phyloP scores from a whole-genome alignment of 2,329 filamentous ascomycete species.

The Orbilia javanica region DNA sequence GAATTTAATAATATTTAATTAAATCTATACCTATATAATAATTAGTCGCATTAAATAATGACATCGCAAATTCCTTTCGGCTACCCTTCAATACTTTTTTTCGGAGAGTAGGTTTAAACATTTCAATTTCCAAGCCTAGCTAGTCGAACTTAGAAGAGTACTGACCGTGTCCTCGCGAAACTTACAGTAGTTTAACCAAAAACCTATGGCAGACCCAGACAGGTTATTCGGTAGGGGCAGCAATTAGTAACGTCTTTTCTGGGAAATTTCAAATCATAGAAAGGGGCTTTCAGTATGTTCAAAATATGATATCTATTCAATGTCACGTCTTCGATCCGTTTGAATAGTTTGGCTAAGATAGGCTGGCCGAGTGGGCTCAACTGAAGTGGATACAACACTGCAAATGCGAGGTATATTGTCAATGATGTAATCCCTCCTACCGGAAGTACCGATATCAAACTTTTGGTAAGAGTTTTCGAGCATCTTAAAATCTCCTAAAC shows the following conservation, averaged over 20 bases:
- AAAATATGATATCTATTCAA: not conserved
- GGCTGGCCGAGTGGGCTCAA: not conserved
- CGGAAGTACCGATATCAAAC: conserved; percentile 73
- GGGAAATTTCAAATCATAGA: conserved; percentile 88
- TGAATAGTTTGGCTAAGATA: not conserved
- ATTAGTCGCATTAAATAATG: not conserved
- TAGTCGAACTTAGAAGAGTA: too few relatives aligned
- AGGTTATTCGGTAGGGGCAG: conserved; percentile 24
- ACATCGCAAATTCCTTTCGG: not conserved
- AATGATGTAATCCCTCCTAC: conserved; percentile 78
- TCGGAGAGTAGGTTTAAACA: conserved; percentile 12
- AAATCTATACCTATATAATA: too few relatives aligned
- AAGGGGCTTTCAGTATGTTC: conserved; percentile 76
- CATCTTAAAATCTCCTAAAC: not conserved
- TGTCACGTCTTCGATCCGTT: not conserved
- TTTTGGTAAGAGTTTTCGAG: conserved; percentile 71
- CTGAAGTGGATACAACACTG: conserved; percentile 82
- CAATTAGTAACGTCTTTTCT: conserved; percentile 64
- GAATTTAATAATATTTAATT: not conserved
- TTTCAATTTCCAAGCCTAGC: not conserved
- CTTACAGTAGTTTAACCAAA: conserved; percentile 21
- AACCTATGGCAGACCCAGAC: conserved; percentile 16
- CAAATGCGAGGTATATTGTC: conserved; percentile 77
- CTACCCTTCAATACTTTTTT: conserved; percentile 15
- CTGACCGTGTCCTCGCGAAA: too few relatives aligned